Evolutionary conservation across 306 rosid genomes (phyloP).

Genomic region (Erythrophleum fordii): DNA sequence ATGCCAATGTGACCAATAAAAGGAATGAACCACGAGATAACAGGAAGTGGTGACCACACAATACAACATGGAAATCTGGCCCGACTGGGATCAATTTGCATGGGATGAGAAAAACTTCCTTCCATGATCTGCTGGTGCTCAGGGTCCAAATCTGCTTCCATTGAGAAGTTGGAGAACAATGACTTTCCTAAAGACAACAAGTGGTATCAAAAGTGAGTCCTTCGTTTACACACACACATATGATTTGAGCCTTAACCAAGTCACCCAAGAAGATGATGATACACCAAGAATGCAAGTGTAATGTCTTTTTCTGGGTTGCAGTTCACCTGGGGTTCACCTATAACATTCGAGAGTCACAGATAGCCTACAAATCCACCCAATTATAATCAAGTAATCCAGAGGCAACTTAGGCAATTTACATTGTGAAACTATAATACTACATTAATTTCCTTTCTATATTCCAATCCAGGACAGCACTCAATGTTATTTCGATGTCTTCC

Average conservation of each 20-base stretch:
- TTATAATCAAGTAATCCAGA: conserved; percentile 16
- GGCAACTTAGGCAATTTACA: background rate
- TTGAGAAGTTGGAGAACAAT: conserved; percentile 42
- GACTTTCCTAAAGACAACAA: conserved; percentile 30
- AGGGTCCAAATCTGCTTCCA: conserved; percentile 64
- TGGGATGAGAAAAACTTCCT: conserved; percentile 46
- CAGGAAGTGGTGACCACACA: conserved; percentile 99
- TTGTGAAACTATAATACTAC: background rate
- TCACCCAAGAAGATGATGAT: background rate
- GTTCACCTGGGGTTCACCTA: conserved; percentile 10
- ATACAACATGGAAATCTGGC: conserved; percentile 89
- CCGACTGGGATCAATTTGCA: conserved; percentile 74
- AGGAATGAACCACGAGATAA: conserved; percentile 91
- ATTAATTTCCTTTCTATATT: background rate
- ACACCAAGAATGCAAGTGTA: conserved; percentile 4
- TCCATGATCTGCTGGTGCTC: conserved; percentile 59
- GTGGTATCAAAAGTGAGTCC: conserved; percentile 20
- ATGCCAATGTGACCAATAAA: conserved; percentile 95
- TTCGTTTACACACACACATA: background rate
- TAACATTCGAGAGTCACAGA: background rate
- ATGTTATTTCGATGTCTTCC: background rate
- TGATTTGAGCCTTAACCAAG: conserved; percentile 4
- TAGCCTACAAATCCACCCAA: background rate
- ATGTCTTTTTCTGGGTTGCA: background rate
- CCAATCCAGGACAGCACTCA: background rate